A percentile compares a stretch with the other conserved stretches of the same genome.
Evolutionary conservation across 2,329 filamentous ascomycete species (phyloP).

Genomic region (Talaromyces albobiverticillius): DNA sequence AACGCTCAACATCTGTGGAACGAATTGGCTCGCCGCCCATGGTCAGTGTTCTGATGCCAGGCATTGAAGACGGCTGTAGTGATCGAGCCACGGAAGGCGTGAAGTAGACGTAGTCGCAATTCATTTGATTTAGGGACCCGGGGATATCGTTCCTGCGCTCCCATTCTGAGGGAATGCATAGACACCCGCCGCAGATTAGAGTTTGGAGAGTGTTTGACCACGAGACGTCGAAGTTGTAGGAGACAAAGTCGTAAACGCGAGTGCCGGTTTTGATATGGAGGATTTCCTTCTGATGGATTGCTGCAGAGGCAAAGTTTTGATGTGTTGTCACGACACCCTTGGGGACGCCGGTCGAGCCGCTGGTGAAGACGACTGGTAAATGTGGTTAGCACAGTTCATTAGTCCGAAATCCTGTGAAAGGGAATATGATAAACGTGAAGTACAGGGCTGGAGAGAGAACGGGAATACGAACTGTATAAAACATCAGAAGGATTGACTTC

Average conservation of each 20-base stretch:
- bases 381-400: too few relatives aligned
- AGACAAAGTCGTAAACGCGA: conserved; percentile 9
- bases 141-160: conserved; percentile 8
- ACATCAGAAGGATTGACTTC: background rate
- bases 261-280: background rate
- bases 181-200: conserved; percentile 10
- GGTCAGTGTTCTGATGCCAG: background rate
- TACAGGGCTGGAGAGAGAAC: too few relatives aligned
- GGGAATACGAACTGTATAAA: conserved; percentile 6
- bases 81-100: conserved; percentile 7
- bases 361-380: conserved; percentile 82
- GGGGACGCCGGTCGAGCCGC: conserved; percentile 81
- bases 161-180: conserved; percentile 9
- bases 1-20: background rate
- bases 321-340: conserved; percentile 67
- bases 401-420: too few relatives aligned
- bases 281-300: background rate
- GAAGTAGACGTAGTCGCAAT: background rate
- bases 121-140: background rate
- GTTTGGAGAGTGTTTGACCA: conserved; percentile 12
- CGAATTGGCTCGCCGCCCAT: conserved; percentile 3
- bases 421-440: too few relatives aligned
- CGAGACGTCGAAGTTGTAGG: conserved; percentile 10
- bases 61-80: background rate
- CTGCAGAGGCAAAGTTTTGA: conserved; percentile 12